These are phyloP conservation scores for Clonostachys byssicola DNA, from an alignment of 2,329 filamentous ascomycete species.

Conservation along the genomic window DNA sequence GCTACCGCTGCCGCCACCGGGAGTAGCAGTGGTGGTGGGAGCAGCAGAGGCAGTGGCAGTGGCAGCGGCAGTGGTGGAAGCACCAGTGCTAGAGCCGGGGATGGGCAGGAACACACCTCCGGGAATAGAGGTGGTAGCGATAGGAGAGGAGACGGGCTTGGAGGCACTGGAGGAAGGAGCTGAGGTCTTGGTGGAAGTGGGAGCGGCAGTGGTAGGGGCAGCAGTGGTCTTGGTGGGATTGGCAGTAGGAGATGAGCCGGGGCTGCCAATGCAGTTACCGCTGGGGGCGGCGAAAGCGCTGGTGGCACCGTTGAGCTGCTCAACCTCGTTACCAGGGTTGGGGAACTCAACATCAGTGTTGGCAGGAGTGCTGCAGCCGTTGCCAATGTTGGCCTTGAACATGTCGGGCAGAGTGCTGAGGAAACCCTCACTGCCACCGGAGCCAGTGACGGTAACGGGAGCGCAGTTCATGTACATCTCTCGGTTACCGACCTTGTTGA, in stretches of 20 bases:
- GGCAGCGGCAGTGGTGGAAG: slow-evolving; percentile 4
- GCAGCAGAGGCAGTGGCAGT: slow-evolving; percentile 10
- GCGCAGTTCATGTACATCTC: slow-evolving; percentile 99
- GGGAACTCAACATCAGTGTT: slow-evolving; percentile 55
- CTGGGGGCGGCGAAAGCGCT: slow-evolving; percentile 23
- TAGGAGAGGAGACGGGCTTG: neutral
- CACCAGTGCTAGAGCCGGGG: slow-evolving; percentile 6
- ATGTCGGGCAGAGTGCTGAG: slow-evolving; percentile 64
- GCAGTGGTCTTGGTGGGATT: slow-evolving; percentile 4
- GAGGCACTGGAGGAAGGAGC: neutral
- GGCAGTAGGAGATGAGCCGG: slow-evolving; percentile 14
- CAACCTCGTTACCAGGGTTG: slow-evolving; percentile 52
- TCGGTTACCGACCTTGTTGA: slow-evolving; percentile 87
- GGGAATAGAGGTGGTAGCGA: slow-evolving; percentile 7
- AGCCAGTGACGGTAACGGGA: slow-evolving; percentile 61
- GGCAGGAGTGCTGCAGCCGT: slow-evolving; percentile 46
- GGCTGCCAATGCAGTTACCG: slow-evolving; percentile 14
- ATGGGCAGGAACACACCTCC: slow-evolving; percentile 15
- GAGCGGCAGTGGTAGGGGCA: slow-evolving; percentile 3
- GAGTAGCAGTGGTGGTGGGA: slow-evolving; percentile 7
- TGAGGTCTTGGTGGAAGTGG: slow-evolving; percentile 6
- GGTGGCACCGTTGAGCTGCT: slow-evolving; percentile 35
- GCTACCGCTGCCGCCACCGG: slow-evolving; percentile 11
- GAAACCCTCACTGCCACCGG: slow-evolving; percentile 41
- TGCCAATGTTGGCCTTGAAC: slow-evolving; percentile 63